Percentiles rank a stretch among this genome's conserved stretches.
phyloP scores from a whole-genome alignment of 169 alveolate genomes.

The Plasmodium gaboni region DNA sequence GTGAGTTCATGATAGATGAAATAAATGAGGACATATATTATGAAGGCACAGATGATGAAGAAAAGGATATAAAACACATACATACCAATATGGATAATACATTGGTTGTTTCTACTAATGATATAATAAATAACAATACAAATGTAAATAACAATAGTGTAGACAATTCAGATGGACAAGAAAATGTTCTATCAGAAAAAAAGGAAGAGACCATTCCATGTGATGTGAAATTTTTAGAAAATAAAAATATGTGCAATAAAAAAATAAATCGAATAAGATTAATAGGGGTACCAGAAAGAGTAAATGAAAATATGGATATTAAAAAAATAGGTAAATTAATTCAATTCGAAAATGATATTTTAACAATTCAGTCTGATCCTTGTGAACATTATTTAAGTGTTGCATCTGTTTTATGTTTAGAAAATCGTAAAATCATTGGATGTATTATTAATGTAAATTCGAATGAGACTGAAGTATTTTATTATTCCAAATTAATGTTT shows the following conservation, averaged over 20 bases:
- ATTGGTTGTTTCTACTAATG: background rate
- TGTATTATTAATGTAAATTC: conserved; percentile 47
- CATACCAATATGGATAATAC: too few relatives aligned
- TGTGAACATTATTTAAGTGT: conserved; percentile 57
- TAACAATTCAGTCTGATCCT: conserved; percentile 23
- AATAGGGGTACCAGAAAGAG: conserved; percentile 66
- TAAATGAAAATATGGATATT: conserved; percentile 34
- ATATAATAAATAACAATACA: background rate
- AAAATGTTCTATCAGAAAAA: background rate
- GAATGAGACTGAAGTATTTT: conserved; percentile 42
- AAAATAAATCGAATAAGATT: conserved; percentile 52
- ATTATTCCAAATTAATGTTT: conserved; percentile 32
- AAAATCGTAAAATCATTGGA: conserved; percentile 54
- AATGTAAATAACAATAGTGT: background rate
- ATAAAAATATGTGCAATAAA: background rate
- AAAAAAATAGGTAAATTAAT: conserved; percentile 63
- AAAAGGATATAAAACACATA: background rate
- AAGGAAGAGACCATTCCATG: background rate
- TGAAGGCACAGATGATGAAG: background rate
- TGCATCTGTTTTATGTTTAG: conserved; percentile 60
- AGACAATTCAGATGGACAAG: background rate
- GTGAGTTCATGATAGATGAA: too few relatives aligned
- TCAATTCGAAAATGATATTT: conserved; percentile 44
- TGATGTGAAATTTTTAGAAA: conserved; percentile 4
- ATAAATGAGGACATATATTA: too few relatives aligned